Base-by-base conservation (phyloP, 2,329 filamentous ascomycete genomes). In the Penicillium sp. region DNA sequence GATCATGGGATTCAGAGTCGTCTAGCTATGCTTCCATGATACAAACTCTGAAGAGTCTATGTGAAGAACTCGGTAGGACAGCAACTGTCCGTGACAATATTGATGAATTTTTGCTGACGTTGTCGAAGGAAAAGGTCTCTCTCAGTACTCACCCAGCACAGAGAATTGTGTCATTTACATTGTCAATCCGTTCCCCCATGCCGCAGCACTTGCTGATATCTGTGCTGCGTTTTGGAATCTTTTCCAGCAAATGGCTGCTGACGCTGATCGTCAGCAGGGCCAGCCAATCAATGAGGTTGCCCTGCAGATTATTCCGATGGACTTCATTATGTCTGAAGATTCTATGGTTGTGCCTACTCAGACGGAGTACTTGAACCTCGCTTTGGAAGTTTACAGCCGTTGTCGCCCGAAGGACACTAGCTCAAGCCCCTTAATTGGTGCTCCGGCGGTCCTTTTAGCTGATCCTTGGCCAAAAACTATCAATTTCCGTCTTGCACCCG, bases 211-310 rank as follows among this genome's bases (percentile, higher is more conserved):
- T 22, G 77, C 58, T 69, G 79, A 84, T 57, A 74, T 85, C 3
- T 86, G 82, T 60, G 77, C 79, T 15, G 81, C 82, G 20, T 86
- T 85, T 67, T 81, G 81, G 75, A 67, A 73, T 6, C 75, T 86
- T 1, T 83, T 83, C 62, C 80, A 84, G 58, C 75, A 79, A 46
- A 83, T 85, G 57, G 69, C 78, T 45, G 73, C 73, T 5, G 69
- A 74, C 33, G 63, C 67, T 14, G 71, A 74, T 18, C 68, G 66
- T 43, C 66, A 69, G 31, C 62, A 70, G 25, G 46, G 58, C 23
- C 67, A 63, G 15, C 65, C 66, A 29, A 61, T 73, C 23, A 69
- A 72, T 48, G 83, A 86, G 55, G 68, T 86, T 23, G 79, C 82
- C 12, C 70, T 86, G 27, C 84, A 87, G 60, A 76, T 87, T 25